Evolutionary conservation across 2,329 filamentous ascomycete species (phyloP).

Genomic region (Annulohypoxylon truncatum): DNA sequence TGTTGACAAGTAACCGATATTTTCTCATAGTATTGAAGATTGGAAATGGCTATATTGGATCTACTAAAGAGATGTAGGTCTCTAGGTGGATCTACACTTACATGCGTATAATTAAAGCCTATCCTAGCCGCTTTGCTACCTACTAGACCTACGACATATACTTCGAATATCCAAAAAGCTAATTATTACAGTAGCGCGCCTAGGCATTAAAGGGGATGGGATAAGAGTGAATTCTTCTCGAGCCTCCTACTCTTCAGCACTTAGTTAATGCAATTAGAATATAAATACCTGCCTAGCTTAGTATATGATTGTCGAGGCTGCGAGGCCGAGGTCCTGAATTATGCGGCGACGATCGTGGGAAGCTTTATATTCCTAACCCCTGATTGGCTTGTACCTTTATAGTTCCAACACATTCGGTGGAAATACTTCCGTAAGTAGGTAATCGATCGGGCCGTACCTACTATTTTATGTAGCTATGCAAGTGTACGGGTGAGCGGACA

Average conservation of each 20-base stretch:
- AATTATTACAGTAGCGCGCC: background rate
- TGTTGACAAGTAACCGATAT: background rate
- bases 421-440: slow-evolving; percentile 24
- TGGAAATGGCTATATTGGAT: background rate
- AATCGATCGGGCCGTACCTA: slow-evolving; percentile 25
- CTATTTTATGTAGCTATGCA: slow-evolving; percentile 13
- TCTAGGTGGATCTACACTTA: background rate
- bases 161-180: background rate
- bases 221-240: background rate
- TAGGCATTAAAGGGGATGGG: background rate
- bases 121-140: background rate
- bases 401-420: slow-evolving; percentile 27
- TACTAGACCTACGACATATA: background rate
- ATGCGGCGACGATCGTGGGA: slow-evolving; percentile 24
- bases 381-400: slow-evolving; percentile 20
- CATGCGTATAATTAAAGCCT: background rate
- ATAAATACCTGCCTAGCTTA: background rate
- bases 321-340: slow-evolving; percentile 3
- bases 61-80: background rate
- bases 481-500: slow-evolving; percentile 12
- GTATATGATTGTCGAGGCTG: slow-evolving; percentile 2
- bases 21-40: background rate
- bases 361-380: slow-evolving; percentile 16
- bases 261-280: slow-evolving; percentile 1
- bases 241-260: background rate